Conservation (phyloP, 1,284 basidiomycete genomes). For the Xanthoconium separans region DNA sequence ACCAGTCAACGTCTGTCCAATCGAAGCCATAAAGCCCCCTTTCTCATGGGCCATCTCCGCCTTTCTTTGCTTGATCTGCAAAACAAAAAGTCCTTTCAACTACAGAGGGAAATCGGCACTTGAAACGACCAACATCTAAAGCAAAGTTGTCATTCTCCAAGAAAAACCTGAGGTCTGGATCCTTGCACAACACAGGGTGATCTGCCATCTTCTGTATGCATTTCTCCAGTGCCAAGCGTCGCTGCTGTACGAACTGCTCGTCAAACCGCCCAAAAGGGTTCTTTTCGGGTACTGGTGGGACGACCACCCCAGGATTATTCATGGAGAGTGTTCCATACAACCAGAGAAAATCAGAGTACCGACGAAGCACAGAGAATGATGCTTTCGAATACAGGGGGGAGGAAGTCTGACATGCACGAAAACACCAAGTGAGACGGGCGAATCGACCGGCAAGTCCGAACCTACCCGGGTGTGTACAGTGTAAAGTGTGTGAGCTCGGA, state of each 20-base stretch:
- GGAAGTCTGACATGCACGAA: constrained; percentile 56
- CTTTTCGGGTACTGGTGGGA: constrained; percentile 97
- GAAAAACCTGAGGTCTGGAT: constrained; percentile 84
- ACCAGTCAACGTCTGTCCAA: constrained; percentile 77
- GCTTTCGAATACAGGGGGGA: constrained; percentile 81
- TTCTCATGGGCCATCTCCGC: constrained; percentile 72
- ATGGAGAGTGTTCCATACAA: constrained; percentile 85
- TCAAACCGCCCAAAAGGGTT: constrained; percentile 90
- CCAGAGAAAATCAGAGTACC: constrained; percentile 98
- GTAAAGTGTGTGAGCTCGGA: constrained; percentile 91
- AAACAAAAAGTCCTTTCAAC: background rate
- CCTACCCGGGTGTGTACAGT: constrained; percentile 85
- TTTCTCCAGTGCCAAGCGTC: constrained; percentile 82
- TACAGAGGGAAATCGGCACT: background rate
- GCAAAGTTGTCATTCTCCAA: constrained; percentile 85
- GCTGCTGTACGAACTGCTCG: constrained; percentile 83
- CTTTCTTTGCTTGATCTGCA: constrained; percentile 84
- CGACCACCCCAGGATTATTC: constrained; percentile 97
- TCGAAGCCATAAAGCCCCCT: constrained; percentile 77
- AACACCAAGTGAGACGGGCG: background rate
- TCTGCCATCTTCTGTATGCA: constrained; percentile 87
- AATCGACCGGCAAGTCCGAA: constrained; percentile 4
- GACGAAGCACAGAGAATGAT: constrained; percentile 86
- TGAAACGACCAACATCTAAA: constrained; percentile 59
- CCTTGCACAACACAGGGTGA: constrained; percentile 84